These are phyloP conservation scores for Bipolaris cookei DNA, from an alignment of 2,329 filamentous ascomycete genomes.

Conservation along the genomic window DNA sequence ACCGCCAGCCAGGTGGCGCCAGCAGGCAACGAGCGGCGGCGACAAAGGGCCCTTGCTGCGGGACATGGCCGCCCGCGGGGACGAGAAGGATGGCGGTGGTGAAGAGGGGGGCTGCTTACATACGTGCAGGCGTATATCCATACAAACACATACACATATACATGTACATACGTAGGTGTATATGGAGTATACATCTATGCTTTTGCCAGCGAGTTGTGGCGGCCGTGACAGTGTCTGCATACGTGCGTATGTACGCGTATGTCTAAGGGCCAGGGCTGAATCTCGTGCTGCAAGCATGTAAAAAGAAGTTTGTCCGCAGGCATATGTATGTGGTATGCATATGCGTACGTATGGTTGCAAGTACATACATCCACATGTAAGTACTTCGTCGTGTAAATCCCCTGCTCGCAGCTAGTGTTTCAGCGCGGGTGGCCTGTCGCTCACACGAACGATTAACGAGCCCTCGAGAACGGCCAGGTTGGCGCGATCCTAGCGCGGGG, in stretches of 20 bases:
- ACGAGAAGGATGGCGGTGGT: not conserved
- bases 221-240: not conserved
- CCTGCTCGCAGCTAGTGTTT: slow-evolving; percentile 17
- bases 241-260: not conserved
- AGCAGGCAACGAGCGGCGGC: slow-evolving; percentile 13
- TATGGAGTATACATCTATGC: no score
- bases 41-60: slow-evolving; percentile 17
- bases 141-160: not conserved
- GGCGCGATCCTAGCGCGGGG: slow-evolving; percentile 15
- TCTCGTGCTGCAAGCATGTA: no score
- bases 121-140: not conserved
- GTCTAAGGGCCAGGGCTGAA: no score
- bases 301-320: not conserved
- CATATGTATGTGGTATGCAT: not conserved
- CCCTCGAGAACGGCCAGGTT: slow-evolving; percentile 13
- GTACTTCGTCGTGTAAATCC: no score
- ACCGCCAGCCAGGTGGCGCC: slow-evolving; percentile 23
- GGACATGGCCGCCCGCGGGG: not conserved
- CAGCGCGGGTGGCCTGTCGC: slow-evolving; percentile 20
- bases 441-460: slow-evolving; percentile 19
- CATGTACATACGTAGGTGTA: not conserved
- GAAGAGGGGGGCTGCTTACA: not conserved
- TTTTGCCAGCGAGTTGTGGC: not conserved
- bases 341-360: not conserved
- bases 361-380: no score